Evolutionary conservation across 768 basidiomycete genomes (phyloP).

Genomic region (Naganishia randhawae): DNA sequence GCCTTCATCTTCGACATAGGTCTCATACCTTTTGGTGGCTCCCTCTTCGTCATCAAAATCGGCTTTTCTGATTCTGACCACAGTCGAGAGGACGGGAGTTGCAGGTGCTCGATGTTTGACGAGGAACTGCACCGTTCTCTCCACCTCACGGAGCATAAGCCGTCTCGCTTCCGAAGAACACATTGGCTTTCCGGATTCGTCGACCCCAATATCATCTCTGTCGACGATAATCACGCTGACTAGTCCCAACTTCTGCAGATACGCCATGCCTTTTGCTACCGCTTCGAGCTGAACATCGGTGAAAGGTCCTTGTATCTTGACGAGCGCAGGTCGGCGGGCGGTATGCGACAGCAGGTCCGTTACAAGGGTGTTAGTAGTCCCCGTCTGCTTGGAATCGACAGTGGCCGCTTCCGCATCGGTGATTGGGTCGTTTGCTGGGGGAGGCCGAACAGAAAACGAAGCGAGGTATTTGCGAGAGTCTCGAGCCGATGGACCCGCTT

Average conservation of each 20-base stretch:
- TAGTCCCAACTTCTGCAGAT: slow-evolving; percentile 90
- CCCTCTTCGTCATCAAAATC: slow-evolving; percentile 47
- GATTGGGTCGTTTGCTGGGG: slow-evolving; percentile 47
- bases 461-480: slow-evolving; percentile 87
- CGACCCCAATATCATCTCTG: slow-evolving; percentile 63
- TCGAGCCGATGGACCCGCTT: slow-evolving; percentile 82
- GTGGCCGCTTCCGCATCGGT: slow-evolving; percentile 40
- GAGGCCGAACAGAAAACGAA: slow-evolving; percentile 60
- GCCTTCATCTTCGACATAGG: slow-evolving; percentile 68
- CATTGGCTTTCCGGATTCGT: slow-evolving; percentile 16
- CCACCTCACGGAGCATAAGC: slow-evolving; percentile 65
- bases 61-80: slow-evolving; percentile 66
- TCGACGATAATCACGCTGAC: slow-evolving; percentile 95
- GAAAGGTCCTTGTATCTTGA: slow-evolving; percentile 96
- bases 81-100: slow-evolving; percentile 79
- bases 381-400: neutral
- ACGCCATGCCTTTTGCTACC: slow-evolving; percentile 86
- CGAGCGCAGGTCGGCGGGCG: slow-evolving; percentile 79
- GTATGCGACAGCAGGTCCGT: slow-evolving; percentile 67
- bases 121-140: slow-evolving; percentile 74
- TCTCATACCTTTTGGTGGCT: slow-evolving; percentile 40
- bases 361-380: slow-evolving; percentile 52
- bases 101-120: slow-evolving; percentile 81
- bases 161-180: slow-evolving; percentile 31
- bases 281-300: slow-evolving; percentile 87